Percentiles rank a stretch among this genome's conserved stretches.
These are phyloP conservation scores for Meyerozyma carpophila DNA, from an alignment of 1,139 yeast species.

Conservation along the genomic window DNA sequence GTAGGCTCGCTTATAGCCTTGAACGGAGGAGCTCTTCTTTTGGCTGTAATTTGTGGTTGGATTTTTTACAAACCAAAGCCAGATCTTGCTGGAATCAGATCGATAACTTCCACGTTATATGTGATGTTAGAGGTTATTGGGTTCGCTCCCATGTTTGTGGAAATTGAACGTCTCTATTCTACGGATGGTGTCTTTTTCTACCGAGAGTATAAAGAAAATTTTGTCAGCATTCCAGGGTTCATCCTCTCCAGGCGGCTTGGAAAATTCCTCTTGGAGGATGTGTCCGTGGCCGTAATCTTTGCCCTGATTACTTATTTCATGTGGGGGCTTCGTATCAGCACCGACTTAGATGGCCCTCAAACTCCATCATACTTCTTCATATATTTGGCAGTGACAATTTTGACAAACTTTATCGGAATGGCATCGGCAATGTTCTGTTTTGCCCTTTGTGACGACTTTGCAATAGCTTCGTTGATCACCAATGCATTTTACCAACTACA, in stretches of 20 bases:
- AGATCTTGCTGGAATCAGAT: slow-evolving; percentile 61
- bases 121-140: slow-evolving; percentile 63
- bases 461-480: slow-evolving; percentile 58
- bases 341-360: slow-evolving; percentile 10
- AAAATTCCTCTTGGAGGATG: slow-evolving; percentile 63
- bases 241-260: slow-evolving; percentile 63
- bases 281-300: slow-evolving; percentile 56
- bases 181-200: slow-evolving; percentile 66
- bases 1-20: slow-evolving; percentile 50
- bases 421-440: slow-evolving; percentile 53
- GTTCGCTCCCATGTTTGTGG: slow-evolving; percentile 64
- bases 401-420: slow-evolving; percentile 54
- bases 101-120: slow-evolving; percentile 60
- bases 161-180: slow-evolving; percentile 65
- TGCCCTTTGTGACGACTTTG: slow-evolving; percentile 57
- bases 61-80: slow-evolving; percentile 63
- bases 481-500: slow-evolving; percentile 67
- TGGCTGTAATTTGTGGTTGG: slow-evolving; percentile 71
- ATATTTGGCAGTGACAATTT: slow-evolving; percentile 54
- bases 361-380: slow-evolving; percentile 47
- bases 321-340: slow-evolving; percentile 57
- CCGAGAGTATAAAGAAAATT: slow-evolving; percentile 70
- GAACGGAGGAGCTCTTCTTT: slow-evolving; percentile 47
- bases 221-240: slow-evolving; percentile 63
- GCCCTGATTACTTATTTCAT: slow-evolving; percentile 65